phyloP scores from a whole-genome alignment of 148 eudicot genomes.

The Chenopodium album region DNA sequence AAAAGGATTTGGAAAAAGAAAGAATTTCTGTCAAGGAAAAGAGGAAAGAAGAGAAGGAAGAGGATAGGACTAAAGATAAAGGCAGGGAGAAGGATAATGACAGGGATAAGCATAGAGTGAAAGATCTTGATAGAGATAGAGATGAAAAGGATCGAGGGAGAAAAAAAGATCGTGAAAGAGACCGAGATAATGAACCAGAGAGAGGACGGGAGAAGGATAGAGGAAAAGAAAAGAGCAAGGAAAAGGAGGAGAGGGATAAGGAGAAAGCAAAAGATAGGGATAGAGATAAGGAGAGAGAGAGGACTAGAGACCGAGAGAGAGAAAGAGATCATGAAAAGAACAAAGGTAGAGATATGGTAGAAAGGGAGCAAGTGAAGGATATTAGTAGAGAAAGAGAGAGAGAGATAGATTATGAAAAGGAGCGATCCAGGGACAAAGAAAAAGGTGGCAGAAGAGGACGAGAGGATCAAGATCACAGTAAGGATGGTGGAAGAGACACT shows the following conservation, averaged over 20 bases:
- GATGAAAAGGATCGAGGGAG: conserved; percentile 45
- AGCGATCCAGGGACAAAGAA: conserved; percentile 51
- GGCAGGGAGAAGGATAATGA: conserved; percentile 36
- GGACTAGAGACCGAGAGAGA: conserved; percentile 40
- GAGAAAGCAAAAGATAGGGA: conserved; percentile 43
- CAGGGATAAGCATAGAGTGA: conserved; percentile 38
- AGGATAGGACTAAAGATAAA: conserved; percentile 38
- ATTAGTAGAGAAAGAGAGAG: conserved; percentile 47
- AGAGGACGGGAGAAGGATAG: conserved; percentile 50
- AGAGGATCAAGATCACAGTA: conserved; percentile 47
- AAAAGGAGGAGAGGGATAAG: conserved; percentile 48
- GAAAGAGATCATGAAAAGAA: conserved; percentile 42
- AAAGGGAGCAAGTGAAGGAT: conserved; percentile 52
- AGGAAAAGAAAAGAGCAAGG: conserved; percentile 50
- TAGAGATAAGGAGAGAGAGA: conserved; percentile 47
- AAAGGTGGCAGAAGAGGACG: conserved; percentile 47
- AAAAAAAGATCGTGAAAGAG: conserved; percentile 45
- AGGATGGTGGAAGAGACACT: conserved; percentile 48
- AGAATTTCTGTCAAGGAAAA: conserved; percentile 43
- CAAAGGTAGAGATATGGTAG: conserved; percentile 44
- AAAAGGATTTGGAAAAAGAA: conserved; percentile 48
- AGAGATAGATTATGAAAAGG: conserved; percentile 53
- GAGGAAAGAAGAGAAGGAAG: conserved; percentile 63
- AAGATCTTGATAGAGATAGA: conserved; percentile 32
- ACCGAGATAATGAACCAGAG: conserved; percentile 45